A percentile compares a stretch with the other conserved stretches of the same genome.
Evolutionary conservation across 257 asterid genomes (phyloP).

Genomic region (Asclepias syriaca): DNA sequence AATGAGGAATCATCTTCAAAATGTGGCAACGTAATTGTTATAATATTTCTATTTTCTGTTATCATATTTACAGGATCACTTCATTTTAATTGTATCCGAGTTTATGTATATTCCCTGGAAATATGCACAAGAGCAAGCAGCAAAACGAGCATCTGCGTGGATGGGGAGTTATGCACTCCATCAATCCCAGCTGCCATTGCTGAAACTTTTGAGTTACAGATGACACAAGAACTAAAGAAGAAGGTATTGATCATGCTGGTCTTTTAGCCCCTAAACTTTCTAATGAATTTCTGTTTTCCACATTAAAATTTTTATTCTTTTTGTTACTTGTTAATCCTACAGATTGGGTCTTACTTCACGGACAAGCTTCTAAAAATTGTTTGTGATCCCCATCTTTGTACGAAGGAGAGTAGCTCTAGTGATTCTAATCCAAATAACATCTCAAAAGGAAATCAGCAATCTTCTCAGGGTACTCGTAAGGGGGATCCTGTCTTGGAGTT

Average conservation of each 20-base stretch:
- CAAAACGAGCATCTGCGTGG: conserved; percentile 42
- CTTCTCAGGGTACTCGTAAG: conserved; percentile 35
- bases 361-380: conserved; percentile 81
- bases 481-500: conserved; percentile 86
- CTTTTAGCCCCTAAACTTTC: not conserved
- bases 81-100: conserved; percentile 78
- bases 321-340: conserved; percentile 25
- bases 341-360: conserved; percentile 79
- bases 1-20: not conserved
- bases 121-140: conserved; percentile 79
- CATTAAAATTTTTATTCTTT: conserved; percentile 8
- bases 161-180: conserved; percentile 76
- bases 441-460: conserved; percentile 37
- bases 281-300: conserved; percentile 4
- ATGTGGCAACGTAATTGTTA: not conserved
- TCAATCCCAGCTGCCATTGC: conserved; percentile 85
- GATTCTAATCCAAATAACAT: conserved; percentile 29
- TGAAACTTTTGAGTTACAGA: conserved; percentile 73
- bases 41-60: not conserved
- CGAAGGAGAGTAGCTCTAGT: conserved; percentile 42
- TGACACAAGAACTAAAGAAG: conserved; percentile 64
- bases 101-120: conserved; percentile 90
- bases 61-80: conserved; percentile 60
- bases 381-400: conserved; percentile 66
- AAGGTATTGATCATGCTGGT: conserved; percentile 35